A percentile compares a stretch with the other conserved stretches of the same genome.
Evolutionary conservation across 805 yeast genomes (phyloP).

Genomic region (Tetrapisispora iriomotensis): DNA sequence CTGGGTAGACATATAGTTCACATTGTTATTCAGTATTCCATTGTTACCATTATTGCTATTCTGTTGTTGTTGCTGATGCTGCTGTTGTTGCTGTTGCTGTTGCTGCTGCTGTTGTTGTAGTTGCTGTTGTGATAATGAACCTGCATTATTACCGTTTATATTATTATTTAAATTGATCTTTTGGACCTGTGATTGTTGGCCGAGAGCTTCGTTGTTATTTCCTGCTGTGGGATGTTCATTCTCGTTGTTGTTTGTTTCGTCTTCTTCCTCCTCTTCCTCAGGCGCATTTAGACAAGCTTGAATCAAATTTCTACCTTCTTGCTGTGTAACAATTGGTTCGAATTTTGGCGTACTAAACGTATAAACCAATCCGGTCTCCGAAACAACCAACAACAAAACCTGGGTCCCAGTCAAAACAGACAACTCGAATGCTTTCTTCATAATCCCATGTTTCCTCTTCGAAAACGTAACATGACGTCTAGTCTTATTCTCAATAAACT

Average conservation of each 20-base stretch:
- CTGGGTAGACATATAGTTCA: not conserved
- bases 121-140: slow-evolving; percentile 2
- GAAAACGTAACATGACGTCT: slow-evolving; percentile 97
- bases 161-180: too few species aligned
- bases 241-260: slow-evolving; percentile 36
- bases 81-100: slow-evolving; percentile 3
- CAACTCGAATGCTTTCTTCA: slow-evolving; percentile 98
- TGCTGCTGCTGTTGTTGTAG: not conserved
- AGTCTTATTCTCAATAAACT: slow-evolving; percentile 94
- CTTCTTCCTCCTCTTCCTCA: slow-evolving; percentile 65
- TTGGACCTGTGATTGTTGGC: not conserved
- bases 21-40: slow-evolving; percentile 1
- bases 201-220: slow-evolving; percentile 9
- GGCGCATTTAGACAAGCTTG: slow-evolving; percentile 97
- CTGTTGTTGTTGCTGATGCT: slow-evolving; percentile 1
- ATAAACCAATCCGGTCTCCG: slow-evolving; percentile 97
- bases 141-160: slow-evolving; percentile 2
- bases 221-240: too few species aligned
- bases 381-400: slow-evolving; percentile 85
- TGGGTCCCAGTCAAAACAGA: slow-evolving; percentile 97
- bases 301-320: slow-evolving; percentile 93
- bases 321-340: slow-evolving; percentile 94
- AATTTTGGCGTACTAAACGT: slow-evolving; percentile 98
- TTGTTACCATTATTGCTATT: too few species aligned
- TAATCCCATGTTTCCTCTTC: slow-evolving; percentile 96